Evolutionary conservation across 805 yeast species (phyloP).

Genomic region (Candida ascalaphidarum): DNA sequence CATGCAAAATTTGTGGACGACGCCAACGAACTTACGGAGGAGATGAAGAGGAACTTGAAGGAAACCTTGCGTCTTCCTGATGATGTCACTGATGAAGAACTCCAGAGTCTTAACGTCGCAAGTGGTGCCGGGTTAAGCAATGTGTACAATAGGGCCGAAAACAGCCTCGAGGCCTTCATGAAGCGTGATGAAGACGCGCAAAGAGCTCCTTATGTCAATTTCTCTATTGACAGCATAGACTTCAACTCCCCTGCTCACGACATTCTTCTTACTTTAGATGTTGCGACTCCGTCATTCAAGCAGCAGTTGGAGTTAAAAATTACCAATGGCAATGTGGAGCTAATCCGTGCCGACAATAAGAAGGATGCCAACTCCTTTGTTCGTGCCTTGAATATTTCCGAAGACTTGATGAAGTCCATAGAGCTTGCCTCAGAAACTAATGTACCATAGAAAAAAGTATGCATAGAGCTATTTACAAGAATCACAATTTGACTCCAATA

Average conservation of each 20-base stretch:
- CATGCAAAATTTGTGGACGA: background rate
- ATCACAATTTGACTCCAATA: constrained; percentile 79
- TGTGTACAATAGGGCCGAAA: constrained; percentile 5
- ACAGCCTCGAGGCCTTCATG: constrained; percentile 18
- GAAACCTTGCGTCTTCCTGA: constrained; percentile 25
- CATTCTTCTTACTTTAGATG: constrained; percentile 11
- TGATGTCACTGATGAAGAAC: constrained; percentile 32
- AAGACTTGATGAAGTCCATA: constrained; percentile 18
- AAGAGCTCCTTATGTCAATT: constrained; percentile 2
- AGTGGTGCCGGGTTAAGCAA: constrained; percentile 10
- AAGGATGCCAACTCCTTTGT: too few relatives aligned
- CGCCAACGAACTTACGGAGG: constrained; percentile 9
- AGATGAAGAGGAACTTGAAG: constrained; percentile 20
- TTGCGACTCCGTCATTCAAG: constrained; percentile 4
- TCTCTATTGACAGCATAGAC: constrained; percentile 16
- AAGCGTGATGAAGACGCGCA: constrained; percentile 10
- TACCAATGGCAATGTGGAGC: constrained; percentile 22
- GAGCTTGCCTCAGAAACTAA: constrained; percentile 5
- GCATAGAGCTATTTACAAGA: constrained; percentile 1
- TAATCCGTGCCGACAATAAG: constrained; percentile 6
- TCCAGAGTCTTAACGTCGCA: constrained; percentile 23
- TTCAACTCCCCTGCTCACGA: constrained; percentile 15
- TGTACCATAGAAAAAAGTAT: background rate
- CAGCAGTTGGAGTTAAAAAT: constrained; percentile 16
- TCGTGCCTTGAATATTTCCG: constrained; percentile 20